Base-by-base conservation (phyloP, 805 yeast genomes). In the Scheffersomyces ergatensis region DNA sequence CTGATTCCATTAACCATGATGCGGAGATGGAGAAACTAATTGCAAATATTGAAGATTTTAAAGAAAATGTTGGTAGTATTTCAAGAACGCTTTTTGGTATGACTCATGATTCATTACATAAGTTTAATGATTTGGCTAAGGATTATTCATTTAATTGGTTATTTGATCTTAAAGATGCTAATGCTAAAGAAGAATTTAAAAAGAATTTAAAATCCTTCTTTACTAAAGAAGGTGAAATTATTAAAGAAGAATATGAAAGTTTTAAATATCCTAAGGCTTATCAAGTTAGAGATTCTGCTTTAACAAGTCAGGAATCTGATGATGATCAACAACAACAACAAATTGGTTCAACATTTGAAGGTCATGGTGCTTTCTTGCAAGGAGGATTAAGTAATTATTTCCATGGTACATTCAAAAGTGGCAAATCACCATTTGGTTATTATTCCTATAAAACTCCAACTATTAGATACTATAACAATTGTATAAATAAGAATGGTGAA, bases 401-500 rank as follows among this genome's bases (percentile, higher is more conserved):
- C 38, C 20, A 36, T 6, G 57, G 57, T 16, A 24, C 49, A 6
- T 42, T 46, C 23, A 45, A 39, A 14, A 40, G 45, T 23, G 63
- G 65, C 4, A 49, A 45, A 31, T 56, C 66, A 1, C 71, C 73
- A 1, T 67, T 53, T 34, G 83, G 83, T 0, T 55, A 70, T 34
- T 73, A 74, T 57, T 75, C 82, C 7, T 75, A 67, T 47, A 80
- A 80, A 17, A 68, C 72, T 5, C 95, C 95, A 2, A 66, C 82
- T 0, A 66, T 75, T 2, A 59, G 72, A 37, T 75, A 78, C 45
- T 87, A 82, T 58, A 70, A 76, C 38, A 70, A 76, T 34, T 92
- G 98, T 61, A 50, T 75, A 46, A 76, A 76, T 16, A 63, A 74
- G 26, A 65, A 79, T 7, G 98, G 99, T 3, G 63, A 75, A 5